Evolutionary conservation across 2,329 filamentous ascomycete genomes (phyloP), one percentile per base, ranked within the genome.

Genomic region (Aspergillus sp.): DNA sequence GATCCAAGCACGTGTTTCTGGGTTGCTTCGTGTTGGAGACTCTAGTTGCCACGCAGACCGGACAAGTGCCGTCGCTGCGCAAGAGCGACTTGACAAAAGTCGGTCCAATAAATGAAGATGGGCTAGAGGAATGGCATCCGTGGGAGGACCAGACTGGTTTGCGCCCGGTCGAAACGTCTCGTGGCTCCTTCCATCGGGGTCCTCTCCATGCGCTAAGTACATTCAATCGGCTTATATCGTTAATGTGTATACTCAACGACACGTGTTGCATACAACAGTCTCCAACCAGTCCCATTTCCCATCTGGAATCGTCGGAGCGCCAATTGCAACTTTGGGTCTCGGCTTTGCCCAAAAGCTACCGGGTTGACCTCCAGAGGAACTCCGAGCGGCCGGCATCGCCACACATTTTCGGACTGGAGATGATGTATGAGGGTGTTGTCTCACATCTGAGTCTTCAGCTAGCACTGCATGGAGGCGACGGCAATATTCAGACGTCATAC

Each of bases 91-190:
- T 85, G 26, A 72, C 78, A n/a, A 71, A 74, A 42, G 69, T 81
- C 31, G 81, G 81, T 10, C 72, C 75, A 2, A 76, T 89, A 2
- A 80, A 85, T 26, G 87, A 90, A 71, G 86, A 90, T 65, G 87
- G 87, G 1, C 75, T 88, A 20, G 89, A 91, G 67, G 88, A 91
- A 75, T 91, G 89, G 89, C 86, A 89, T 64, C 85, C 87, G 1
- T 92, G 89, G 89, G 80, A 81, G 18, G 84, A 86, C 26, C 73
- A 75, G 63, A 75, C 77, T 46, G 69, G 73, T 22, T 62, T 77
- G 61, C 62, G 69, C 57, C 64, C 68, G 24, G 57, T 63, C 52
- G 67, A 69, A 36, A 61, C 65, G 26, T 63, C 67, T 22, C 67
- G 67, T 3, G 64, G 67, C 26, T 65, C 70, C 6, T 74, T 75